Evolutionary conservation across 73 alveolate species (phyloP), one percentile per base, ranked within the genome.

Genomic region (Diophrys sp.): DNA sequence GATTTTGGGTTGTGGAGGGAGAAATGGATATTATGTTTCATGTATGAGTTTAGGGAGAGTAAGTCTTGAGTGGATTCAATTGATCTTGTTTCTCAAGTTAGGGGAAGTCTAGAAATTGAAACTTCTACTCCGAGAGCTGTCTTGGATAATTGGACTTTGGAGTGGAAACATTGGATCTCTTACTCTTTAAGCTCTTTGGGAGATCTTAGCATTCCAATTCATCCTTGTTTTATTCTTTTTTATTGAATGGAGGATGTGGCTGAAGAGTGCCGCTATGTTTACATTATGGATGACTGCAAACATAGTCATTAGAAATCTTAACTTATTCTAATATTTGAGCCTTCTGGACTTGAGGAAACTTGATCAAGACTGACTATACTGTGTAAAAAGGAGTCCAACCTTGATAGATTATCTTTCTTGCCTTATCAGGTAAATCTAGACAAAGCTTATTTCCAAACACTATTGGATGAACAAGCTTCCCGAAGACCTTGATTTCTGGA

Each of bases 321-420:
- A 96, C 90, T 28, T 82, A 88, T 71, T 94, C 95, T 18, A 23
- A 5, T 2, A 69, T 69, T 73, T 85, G 79, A 56, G 79, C 76
- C 44, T 82, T 84, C 76, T 87, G 77, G 56, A 77, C 85, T 69
- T 83, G 86, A 70, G 89, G 91, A n/a, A 96, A 91, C 78, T 96
- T 93, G 68, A 96, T 73, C 79, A 96, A 90, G 62, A 96, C 82
- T 57, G 96, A 83, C 83, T 92, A 87, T 27, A 96, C 96, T 53
- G 99, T 84, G 84, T 96, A 96, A 24, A 97, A 97, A 68, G 96
- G 81, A 69, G 97, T 94, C 98, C 99, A 96, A 31, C 99, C 99
- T 82, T 90, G 95, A 79, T 93, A 94, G 62, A 83, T 67, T 29
- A 76, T 89, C 81, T 83, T 89, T 33, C 78, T 71, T 11, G 74